phyloP scores from a whole-genome alignment of 1,139 yeast genomes.

The Yamadazyma oceani region DNA sequence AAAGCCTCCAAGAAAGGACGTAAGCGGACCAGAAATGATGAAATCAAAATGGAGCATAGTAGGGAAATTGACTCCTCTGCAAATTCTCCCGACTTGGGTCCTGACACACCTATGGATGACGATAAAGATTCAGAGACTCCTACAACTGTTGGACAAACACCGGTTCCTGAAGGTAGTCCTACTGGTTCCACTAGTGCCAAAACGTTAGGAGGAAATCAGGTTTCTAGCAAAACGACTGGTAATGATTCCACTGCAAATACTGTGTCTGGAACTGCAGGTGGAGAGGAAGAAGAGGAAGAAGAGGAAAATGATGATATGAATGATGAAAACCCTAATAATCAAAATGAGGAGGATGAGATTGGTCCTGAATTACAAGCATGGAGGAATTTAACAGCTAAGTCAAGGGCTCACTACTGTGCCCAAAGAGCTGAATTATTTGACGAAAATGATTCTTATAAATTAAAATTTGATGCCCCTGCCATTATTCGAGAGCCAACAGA shows the following conservation, averaged over 20 bases:
- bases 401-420: constrained; percentile 73
- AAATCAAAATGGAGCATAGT: constrained; percentile 28
- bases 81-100: constrained; percentile 14
- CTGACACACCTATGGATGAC: constrained; percentile 15
- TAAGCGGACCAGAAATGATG: constrained; percentile 40
- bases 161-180: constrained; percentile 9
- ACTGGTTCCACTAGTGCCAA: constrained; percentile 12
- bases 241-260: no score
- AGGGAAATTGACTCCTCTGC: constrained; percentile 11
- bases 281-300: constrained; percentile 28
- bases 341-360: constrained; percentile 53
- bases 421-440: constrained; percentile 67
- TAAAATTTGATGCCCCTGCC: constrained; percentile 71
- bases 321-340: constrained; percentile 26
- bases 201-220: no score
- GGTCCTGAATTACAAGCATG: constrained; percentile 76
- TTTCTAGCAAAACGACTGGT: no score
- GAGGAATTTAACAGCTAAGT: constrained; percentile 77
- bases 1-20: constrained; percentile 45
- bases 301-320: constrained; percentile 24
- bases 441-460: constrained; percentile 39
- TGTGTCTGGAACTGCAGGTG: constrained; percentile 27
- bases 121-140: constrained; percentile 15
- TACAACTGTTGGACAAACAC: constrained; percentile 9
- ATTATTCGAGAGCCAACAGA: constrained; percentile 58